phyloP scores from a whole-genome alignment of 768 basidiomycete species.

The Vararia minispora region DNA sequence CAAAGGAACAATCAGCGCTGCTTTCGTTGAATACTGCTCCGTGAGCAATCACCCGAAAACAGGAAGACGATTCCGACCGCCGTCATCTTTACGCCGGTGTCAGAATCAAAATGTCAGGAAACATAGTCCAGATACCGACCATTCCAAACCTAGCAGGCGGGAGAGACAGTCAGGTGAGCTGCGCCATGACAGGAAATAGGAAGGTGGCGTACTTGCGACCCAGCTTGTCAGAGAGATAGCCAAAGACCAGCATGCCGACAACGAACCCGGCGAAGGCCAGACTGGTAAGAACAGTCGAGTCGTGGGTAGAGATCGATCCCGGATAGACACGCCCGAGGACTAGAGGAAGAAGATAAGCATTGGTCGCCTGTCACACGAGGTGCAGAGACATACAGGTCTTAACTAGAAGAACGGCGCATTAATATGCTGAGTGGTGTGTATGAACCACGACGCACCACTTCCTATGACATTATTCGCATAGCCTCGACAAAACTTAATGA shows the following conservation, averaged over 20 bases:
- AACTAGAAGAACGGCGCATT: constrained; percentile 29
- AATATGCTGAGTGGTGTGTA: not conserved
- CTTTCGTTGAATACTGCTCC: too few species aligned
- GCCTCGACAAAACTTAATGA: constrained; percentile 29
- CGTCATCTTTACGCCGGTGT: constrained; percentile 40
- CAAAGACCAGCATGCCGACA: constrained; percentile 77
- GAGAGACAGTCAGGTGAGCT: too few species aligned
- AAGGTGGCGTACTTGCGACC: constrained; percentile 29
- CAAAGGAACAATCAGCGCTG: too few species aligned
- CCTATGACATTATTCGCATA: constrained; percentile 79
- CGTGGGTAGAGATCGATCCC: constrained; percentile 33
- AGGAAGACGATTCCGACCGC: constrained; percentile 77
- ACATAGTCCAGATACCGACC: constrained; percentile 32
- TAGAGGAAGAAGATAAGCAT: constrained; percentile 19
- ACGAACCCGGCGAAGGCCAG: constrained; percentile 78
- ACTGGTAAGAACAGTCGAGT: constrained; percentile 63
- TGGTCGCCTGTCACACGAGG: not conserved
- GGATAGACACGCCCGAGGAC: constrained; percentile 64
- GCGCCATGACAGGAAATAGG: not conserved
- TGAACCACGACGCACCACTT: constrained; percentile 40
- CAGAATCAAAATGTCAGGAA: not conserved
- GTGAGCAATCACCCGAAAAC: too few species aligned
- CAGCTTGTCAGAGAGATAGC: constrained; percentile 77
- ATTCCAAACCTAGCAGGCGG: constrained; percentile 92
- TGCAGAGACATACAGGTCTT: constrained; percentile 43